Percentiles rank a stretch among this genome's conserved stretches.
Conservation (phyloP, 169 alveolate genomes). For the Theileria sp. region DNA sequence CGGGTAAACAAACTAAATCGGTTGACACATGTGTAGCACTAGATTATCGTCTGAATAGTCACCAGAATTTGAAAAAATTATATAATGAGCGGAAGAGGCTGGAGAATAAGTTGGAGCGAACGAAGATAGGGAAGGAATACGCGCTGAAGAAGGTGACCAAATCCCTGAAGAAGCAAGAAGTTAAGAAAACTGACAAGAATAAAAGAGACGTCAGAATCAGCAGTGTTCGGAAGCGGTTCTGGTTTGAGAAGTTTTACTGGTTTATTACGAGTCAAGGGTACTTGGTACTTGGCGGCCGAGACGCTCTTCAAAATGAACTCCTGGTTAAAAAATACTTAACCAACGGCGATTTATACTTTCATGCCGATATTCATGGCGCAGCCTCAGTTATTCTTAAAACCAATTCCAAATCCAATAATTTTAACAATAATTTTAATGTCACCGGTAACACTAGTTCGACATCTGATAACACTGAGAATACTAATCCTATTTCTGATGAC, state of each 20-base stretch:
- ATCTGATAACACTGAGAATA: neutral
- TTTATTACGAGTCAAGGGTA: constrained; percentile 88
- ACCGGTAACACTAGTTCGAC: neutral
- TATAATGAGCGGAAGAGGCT: constrained; percentile 83
- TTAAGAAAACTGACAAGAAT: constrained; percentile 73
- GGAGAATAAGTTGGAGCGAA: constrained; percentile 83
- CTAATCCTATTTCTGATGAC: neutral
- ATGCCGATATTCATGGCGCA: constrained; percentile 97
- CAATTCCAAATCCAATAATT: constrained; percentile 57
- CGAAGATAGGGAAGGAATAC: constrained; percentile 82
- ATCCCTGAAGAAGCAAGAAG: constrained; percentile 85
- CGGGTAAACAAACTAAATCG: constrained; percentile 15
- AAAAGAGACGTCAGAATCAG: constrained; percentile 46
- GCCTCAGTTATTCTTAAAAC: constrained; percentile 93
- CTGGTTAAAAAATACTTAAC: constrained; percentile 90
- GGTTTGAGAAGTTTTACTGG: constrained; percentile 98
- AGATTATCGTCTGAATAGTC: constrained; percentile 75
- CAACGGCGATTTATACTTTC: constrained; percentile 90
- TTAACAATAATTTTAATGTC: too few species aligned
- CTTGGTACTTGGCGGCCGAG: constrained; percentile 82
- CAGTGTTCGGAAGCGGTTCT: constrained; percentile 85
- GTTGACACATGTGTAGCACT: constrained; percentile 41
- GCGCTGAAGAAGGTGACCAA: constrained; percentile 88
- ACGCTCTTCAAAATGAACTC: constrained; percentile 92
- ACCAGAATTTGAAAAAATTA: constrained; percentile 83